phyloP scores from a whole-genome alignment of 2,329 filamentous ascomycete species.

The Aspergillus tubingensis region DNA sequence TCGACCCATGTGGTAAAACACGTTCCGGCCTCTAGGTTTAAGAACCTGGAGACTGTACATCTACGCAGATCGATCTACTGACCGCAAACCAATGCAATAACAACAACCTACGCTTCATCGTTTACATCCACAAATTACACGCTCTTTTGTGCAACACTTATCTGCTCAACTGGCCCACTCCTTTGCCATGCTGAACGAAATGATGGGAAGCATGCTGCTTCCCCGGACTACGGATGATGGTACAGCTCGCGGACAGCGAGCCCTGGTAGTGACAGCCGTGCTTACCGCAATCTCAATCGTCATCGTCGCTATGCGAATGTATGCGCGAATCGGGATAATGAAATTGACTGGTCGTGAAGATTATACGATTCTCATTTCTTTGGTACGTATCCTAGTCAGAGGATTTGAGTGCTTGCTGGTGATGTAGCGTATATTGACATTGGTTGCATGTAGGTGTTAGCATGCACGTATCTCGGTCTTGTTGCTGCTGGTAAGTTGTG shows the following conservation, averaged over 20 bases:
- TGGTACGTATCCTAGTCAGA: constrained; percentile 18
- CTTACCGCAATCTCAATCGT: constrained; percentile 29
- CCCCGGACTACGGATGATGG: constrained; percentile 23
- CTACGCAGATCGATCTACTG: neutral
- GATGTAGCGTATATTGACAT: neutral
- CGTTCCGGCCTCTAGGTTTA: constrained; percentile 8
- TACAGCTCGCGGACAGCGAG: constrained; percentile 26
- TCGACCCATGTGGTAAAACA: constrained; percentile 11
- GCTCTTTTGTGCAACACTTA: constrained; percentile 14
- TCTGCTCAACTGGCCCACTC: constrained; percentile 13
- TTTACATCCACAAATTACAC: constrained; percentile 10
- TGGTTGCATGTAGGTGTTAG: constrained; percentile 19
- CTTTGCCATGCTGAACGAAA: constrained; percentile 18
- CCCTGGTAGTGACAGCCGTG: constrained; percentile 34
- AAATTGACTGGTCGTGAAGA: constrained; percentile 38
- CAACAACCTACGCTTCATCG: neutral
- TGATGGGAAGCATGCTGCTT: constrained; percentile 18
- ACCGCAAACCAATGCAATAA: neutral
- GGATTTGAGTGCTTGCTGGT: no score
- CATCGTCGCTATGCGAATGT: constrained; percentile 33
- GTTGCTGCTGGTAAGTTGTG: constrained; percentile 30
- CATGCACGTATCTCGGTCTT: constrained; percentile 31
- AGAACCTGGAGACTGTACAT: constrained; percentile 5
- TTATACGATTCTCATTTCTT: constrained; percentile 31
- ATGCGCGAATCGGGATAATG: constrained; percentile 31